These are phyloP conservation scores for Fusarium chlamydosporum DNA, from an alignment of 2,329 filamentous ascomycete species.

Conservation along the genomic window DNA sequence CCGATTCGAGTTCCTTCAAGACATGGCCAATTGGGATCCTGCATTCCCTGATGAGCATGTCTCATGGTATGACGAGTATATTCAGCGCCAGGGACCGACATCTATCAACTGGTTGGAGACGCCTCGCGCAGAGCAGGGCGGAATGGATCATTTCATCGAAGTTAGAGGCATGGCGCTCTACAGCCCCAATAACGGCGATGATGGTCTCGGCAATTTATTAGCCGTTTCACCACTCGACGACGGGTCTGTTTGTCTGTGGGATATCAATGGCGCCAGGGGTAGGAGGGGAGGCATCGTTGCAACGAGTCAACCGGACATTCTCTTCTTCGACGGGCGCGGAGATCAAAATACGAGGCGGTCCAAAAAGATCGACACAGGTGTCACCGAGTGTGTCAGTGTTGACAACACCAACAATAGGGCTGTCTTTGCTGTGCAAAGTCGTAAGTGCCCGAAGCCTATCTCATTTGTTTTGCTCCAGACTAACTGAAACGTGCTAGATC, in stretches of 20 bases:
- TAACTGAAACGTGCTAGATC: conserved; percentile 54
- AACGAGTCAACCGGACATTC: conserved; percentile 74
- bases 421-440: conserved; percentile 84
- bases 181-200: conserved; percentile 65
- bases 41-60: conserved; percentile 78
- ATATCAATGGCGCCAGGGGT: conserved; percentile 71
- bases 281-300: conserved; percentile 74
- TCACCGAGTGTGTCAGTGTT: conserved; percentile 87
- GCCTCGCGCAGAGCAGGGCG: conserved; percentile 62
- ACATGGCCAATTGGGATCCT: conserved; percentile 87
- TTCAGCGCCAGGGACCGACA: conserved; percentile 83
- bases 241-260: conserved; percentile 90
- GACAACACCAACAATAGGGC: conserved; percentile 76
- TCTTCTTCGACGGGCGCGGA: conserved; percentile 70
- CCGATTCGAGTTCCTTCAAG: conserved; percentile 58
- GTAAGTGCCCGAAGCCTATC: conserved; percentile 59
- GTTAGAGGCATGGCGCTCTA: conserved; percentile 81
- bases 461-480: background rate
- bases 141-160: conserved; percentile 68
- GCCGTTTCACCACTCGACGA: conserved; percentile 86
- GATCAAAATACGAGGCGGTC: conserved; percentile 63
- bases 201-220: conserved; percentile 61
- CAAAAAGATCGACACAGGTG: conserved; percentile 77
- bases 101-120: conserved; percentile 82
- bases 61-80: conserved; percentile 91